Percentiles rank a stretch among this genome's conserved stretches.
phyloP scores from a whole-genome alignment of 352 stramenopile species.

The Phytophthora nicotianae region DNA sequence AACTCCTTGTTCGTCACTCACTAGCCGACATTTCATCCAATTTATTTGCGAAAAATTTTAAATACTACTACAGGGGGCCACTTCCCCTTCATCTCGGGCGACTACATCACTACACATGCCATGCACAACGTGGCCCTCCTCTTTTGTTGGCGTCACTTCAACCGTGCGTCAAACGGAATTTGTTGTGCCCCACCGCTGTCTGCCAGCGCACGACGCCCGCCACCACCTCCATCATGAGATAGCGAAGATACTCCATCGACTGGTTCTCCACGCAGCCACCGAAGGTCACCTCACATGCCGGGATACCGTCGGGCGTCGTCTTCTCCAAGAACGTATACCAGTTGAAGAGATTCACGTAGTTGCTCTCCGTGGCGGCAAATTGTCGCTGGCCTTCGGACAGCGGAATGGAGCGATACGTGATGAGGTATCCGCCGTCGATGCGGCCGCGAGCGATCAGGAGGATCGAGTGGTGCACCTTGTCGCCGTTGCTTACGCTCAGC shows the following conservation, averaged over 20 bases:
- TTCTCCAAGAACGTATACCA: constrained; percentile 81
- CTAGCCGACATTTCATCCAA: constrained; percentile 6
- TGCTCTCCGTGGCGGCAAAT: constrained; percentile 55
- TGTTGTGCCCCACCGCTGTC: constrained; percentile 60
- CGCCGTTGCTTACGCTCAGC: constrained; percentile 44
- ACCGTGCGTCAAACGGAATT: constrained; percentile 47
- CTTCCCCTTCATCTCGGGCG: constrained; percentile 15
- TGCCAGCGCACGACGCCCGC: constrained; percentile 71
- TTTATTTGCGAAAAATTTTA: constrained; percentile 14
- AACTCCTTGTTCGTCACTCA: no score
- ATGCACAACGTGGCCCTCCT: constrained; percentile 1
- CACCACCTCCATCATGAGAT: constrained; percentile 72
- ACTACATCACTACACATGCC: constrained; percentile 23
- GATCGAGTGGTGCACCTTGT: constrained; percentile 53
- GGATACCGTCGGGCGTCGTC: constrained; percentile 16
- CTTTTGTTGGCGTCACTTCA: constrained; percentile 7
- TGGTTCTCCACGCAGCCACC: constrained; percentile 59
- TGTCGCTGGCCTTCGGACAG: constrained; percentile 44
- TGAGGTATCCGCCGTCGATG: constrained; percentile 66
- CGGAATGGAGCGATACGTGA: constrained; percentile 74
- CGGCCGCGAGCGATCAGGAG: constrained; percentile 63
- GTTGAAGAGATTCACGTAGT: constrained; percentile 69
- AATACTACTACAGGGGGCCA: constrained; percentile 26
- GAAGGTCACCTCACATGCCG: constrained; percentile 69
- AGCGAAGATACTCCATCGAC: constrained; percentile 58